Percentiles rank a stretch among this genome's conserved stretches.
phyloP scores from a whole-genome alignment of 2,329 filamentous ascomycete genomes.

The Colletotrichum zoysiae region DNA sequence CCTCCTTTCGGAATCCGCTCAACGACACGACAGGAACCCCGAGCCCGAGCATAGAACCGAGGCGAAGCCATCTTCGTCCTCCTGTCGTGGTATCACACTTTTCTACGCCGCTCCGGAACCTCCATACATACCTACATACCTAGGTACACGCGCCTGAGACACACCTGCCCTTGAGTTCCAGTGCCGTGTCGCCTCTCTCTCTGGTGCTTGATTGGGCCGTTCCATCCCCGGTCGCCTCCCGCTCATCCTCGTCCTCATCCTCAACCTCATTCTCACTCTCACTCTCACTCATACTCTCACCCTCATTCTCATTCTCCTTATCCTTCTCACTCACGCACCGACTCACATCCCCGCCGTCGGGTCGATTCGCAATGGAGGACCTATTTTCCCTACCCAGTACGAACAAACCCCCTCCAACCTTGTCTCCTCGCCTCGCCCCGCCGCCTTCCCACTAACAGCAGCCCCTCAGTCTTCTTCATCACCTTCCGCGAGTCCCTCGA shows the following conservation, averaged over 20 bases:
- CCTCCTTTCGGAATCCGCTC: conserved; percentile 15
- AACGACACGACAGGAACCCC: not conserved
- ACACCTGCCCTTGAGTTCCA: not conserved
- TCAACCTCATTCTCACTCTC: conserved; percentile 20
- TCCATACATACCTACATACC: not conserved
- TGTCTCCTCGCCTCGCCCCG: not conserved
- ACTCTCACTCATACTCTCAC: not conserved
- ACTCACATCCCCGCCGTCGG: not conserved
- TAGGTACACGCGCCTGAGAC: not conserved
- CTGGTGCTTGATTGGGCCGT: conserved; percentile 3
- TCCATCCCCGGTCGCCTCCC: conserved; percentile 9
- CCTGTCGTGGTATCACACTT: not conserved
- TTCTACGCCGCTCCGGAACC: not conserved
- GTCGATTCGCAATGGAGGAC: conserved; percentile 37
- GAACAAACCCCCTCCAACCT: not conserved
- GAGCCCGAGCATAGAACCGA: not conserved
- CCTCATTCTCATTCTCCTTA: not conserved
- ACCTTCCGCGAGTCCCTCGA: conserved; percentile 77
- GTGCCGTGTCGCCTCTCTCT: not conserved
- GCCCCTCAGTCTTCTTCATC: conserved; percentile 73
- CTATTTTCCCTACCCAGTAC: conserved; percentile 42
- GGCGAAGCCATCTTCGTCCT: conserved; percentile 5
- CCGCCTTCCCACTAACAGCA: not conserved
- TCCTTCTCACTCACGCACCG: not conserved
- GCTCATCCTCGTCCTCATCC: no score